phyloP scores from a whole-genome alignment of 257 asterid species.

The Plantago major region DNA sequence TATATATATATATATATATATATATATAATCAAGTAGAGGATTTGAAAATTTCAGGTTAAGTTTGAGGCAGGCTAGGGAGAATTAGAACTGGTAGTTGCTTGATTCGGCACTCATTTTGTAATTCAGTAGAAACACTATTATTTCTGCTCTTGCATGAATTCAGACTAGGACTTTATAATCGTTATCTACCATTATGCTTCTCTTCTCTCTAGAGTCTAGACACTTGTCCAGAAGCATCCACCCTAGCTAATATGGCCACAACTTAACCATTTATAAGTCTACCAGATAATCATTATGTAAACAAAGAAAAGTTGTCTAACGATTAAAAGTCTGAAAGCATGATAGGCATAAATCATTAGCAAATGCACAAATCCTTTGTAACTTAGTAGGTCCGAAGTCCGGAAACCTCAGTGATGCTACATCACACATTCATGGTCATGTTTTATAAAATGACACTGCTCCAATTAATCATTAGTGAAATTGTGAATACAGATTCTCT shows the following conservation, averaged over 20 bases:
- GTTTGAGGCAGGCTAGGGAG: neutral
- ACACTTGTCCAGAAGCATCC: no score
- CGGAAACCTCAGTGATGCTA: slow-evolving; percentile 1
- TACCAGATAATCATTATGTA: neutral
- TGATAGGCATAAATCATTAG: neutral
- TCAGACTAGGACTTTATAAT: neutral
- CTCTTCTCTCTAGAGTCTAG: no score
- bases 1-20: no score
- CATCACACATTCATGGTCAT: neutral
- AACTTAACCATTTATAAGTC: neutral
- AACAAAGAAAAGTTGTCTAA: neutral
- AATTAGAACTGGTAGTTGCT: neutral
- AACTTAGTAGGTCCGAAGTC: neutral
- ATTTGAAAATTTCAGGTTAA: neutral
- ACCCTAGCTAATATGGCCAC: no score
- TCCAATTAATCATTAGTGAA: neutral
- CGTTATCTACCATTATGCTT: no score
- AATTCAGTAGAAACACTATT: neutral
- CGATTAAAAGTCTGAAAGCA: neutral
- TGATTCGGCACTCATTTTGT: neutral
- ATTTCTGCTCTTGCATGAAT: neutral
- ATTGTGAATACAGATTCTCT: neutral
- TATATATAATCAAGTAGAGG: no score
- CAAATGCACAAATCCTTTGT: slow-evolving; percentile 1
- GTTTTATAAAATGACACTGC: neutral